phyloP scores from a whole-genome alignment of 495 filamentous ascomycete genomes.

The Aspergillus ellipticus region DNA sequence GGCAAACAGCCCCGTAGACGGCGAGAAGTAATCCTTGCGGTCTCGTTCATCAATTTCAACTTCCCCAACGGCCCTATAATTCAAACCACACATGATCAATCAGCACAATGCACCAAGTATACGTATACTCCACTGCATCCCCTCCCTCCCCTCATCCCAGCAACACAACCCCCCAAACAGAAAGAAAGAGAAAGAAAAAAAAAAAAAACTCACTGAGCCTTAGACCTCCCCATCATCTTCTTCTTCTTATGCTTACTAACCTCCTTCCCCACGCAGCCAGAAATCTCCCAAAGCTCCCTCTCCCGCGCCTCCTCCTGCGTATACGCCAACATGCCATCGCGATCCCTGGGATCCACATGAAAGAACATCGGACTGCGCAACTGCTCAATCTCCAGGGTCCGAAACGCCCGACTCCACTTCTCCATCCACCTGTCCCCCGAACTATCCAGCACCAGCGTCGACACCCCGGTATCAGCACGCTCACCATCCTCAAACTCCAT shows the following conservation, averaged over 20 bases:
- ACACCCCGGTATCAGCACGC: slow-evolving; percentile 2
- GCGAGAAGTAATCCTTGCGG: slow-evolving; percentile 62
- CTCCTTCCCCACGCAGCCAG: slow-evolving; percentile 59
- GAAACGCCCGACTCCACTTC: slow-evolving; percentile 54
- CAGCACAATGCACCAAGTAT: too few species aligned
- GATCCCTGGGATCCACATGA: slow-evolving; percentile 60
- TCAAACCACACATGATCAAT: not conserved
- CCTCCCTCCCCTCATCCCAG: too few species aligned
- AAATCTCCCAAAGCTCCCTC: slow-evolving; percentile 53
- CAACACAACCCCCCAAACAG: not conserved
- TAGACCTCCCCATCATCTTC: slow-evolving; percentile 42
- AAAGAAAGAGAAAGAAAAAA: not conserved
- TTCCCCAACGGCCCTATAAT: slow-evolving; percentile 24
- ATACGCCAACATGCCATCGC: slow-evolving; percentile 60
- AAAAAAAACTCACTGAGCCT: slow-evolving; percentile 24
- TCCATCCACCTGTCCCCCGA: slow-evolving; percentile 52
- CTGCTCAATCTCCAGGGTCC: slow-evolving; percentile 54
- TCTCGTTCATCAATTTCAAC: slow-evolving; percentile 60
- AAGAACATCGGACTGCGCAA: slow-evolving; percentile 66
- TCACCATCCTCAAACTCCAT: not conserved
- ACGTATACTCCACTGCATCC: too few species aligned
- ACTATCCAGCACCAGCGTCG: slow-evolving; percentile 50
- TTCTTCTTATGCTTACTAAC: slow-evolving; percentile 62
- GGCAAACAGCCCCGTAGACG: slow-evolving; percentile 51
- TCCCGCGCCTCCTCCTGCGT: slow-evolving; percentile 48